Evolutionary conservation across 192 early-diverging fungal species (phyloP).

Genomic region (Geranomyces variabilis): DNA sequence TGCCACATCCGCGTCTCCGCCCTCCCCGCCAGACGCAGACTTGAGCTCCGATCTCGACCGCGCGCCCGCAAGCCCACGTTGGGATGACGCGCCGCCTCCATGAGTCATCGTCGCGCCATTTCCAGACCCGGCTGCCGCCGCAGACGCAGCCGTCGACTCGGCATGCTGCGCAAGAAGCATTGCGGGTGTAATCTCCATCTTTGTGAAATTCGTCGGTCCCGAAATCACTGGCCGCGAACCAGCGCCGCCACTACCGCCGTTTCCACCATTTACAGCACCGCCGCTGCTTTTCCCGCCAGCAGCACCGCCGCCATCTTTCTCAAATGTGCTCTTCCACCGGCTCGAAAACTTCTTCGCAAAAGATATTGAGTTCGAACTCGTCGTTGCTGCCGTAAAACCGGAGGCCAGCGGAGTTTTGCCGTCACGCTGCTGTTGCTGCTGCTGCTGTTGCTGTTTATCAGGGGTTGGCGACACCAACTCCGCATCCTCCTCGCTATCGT

Average conservation of each 20-base stretch:
- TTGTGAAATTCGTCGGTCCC: constrained; percentile 37
- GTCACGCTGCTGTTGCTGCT: too few relatives aligned
- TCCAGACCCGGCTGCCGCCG: too few relatives aligned
- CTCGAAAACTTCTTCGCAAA: constrained; percentile 33
- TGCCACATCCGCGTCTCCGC: not conserved
- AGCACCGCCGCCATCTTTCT: constrained; percentile 11
- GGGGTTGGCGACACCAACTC: too few relatives aligned
- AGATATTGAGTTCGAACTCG: constrained; percentile 8
- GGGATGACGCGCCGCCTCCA: too few relatives aligned
- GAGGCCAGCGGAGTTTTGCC: too few relatives aligned
- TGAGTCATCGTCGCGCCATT: too few relatives aligned
- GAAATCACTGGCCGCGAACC: constrained; percentile 31
- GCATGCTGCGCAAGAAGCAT: constrained; percentile 19
- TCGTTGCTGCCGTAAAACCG: not conserved
- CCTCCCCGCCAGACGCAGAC: not conserved
- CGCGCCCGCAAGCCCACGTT: too few relatives aligned
- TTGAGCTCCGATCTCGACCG: not conserved
- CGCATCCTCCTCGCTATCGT: not conserved
- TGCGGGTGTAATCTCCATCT: constrained; percentile 30
- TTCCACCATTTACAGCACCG: too few relatives aligned
- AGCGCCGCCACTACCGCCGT: too few relatives aligned
- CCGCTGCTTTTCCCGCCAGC: too few relatives aligned
- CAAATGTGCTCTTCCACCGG: constrained; percentile 32
- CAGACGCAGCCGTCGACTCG: too few relatives aligned
- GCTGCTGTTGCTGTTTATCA: too few relatives aligned